Evolutionary conservation across 768 basidiomycete genomes (phyloP).

Genomic region (Panaeolus papilionaceus): DNA sequence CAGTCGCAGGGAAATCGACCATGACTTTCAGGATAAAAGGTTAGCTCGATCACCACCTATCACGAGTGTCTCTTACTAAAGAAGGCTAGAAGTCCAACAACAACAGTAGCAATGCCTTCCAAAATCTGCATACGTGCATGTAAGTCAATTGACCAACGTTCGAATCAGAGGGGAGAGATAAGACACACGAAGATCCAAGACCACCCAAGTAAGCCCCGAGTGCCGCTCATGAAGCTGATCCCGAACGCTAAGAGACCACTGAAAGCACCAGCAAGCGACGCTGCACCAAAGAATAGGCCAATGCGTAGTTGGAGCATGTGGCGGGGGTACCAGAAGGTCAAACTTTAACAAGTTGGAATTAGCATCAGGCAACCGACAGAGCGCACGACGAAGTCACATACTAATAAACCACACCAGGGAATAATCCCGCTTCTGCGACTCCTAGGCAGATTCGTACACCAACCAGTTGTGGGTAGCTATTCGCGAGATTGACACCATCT

Average conservation of each 20-base stretch:
- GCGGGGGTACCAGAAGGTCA: slow-evolving; percentile 75
- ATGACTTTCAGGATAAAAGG: slow-evolving; percentile 44
- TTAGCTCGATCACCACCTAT: neutral
- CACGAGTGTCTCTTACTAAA: slow-evolving; percentile 42
- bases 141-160: neutral
- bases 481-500: neutral
- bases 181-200: slow-evolving; percentile 69
- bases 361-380: neutral
- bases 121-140: slow-evolving; percentile 47
- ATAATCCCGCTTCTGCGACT: slow-evolving; percentile 71
- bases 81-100: slow-evolving; percentile 58
- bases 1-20: slow-evolving; percentile 66
- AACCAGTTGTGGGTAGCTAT: slow-evolving; percentile 66
- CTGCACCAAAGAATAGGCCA: slow-evolving; percentile 70
- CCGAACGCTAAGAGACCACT: slow-evolving; percentile 64
- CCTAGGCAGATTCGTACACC: slow-evolving; percentile 65
- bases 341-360: slow-evolving; percentile 35
- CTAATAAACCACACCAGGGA: slow-evolving; percentile 81
- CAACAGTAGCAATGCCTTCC: slow-evolving; percentile 67
- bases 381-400: slow-evolving; percentile 33
- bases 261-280: slow-evolving; percentile 68
- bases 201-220: slow-evolving; percentile 57
- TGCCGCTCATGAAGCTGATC: slow-evolving; percentile 58
- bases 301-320: slow-evolving; percentile 65
- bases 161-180: neutral